These are phyloP conservation scores for Eucalyptus lansdowneana DNA, from an alignment of 345 rosid species.

Conservation along the genomic window DNA sequence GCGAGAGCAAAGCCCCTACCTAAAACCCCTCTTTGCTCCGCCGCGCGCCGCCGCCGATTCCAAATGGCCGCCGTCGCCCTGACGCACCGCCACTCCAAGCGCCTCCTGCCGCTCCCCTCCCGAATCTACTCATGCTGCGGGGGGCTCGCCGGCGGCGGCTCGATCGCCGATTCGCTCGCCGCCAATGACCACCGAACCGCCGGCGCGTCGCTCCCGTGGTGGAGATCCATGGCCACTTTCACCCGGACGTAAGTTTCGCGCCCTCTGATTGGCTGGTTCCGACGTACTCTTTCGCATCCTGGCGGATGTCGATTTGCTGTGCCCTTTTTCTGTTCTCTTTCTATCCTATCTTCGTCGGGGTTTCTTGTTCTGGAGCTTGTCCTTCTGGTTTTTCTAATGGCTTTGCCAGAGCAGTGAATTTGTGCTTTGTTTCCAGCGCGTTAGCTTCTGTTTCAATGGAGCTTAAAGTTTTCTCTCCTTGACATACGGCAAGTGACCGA, in stretches of 20 bases:
- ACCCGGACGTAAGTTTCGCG: constrained; percentile 47
- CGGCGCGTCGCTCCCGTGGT: constrained; percentile 2
- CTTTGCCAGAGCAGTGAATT: not conserved
- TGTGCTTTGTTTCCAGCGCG: not conserved
- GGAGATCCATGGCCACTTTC: constrained; percentile 91
- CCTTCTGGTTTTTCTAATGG: not conserved
- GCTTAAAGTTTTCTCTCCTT: not conserved
- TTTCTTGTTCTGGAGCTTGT: not conserved
- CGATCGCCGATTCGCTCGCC: not conserved
- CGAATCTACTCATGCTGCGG: not conserved
- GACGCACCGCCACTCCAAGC: not conserved
- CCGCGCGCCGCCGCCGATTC: not conserved
- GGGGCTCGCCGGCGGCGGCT: not conserved
- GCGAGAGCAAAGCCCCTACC: not conserved
- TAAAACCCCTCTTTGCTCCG: not conserved
- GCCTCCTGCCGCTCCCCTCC: not conserved
- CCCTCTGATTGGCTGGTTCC: not conserved
- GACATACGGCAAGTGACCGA: not conserved
- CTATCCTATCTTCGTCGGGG: not conserved
- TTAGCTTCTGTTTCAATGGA: not conserved
- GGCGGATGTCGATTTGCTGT: not conserved
- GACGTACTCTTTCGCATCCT: not conserved
- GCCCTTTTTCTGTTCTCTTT: not conserved
- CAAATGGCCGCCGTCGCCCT: not conserved
- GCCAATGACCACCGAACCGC: not conserved